Evolutionary conservation across 2,329 filamentous ascomycete genomes (phyloP).

Genomic region (Mycosphaerella sp.): DNA sequence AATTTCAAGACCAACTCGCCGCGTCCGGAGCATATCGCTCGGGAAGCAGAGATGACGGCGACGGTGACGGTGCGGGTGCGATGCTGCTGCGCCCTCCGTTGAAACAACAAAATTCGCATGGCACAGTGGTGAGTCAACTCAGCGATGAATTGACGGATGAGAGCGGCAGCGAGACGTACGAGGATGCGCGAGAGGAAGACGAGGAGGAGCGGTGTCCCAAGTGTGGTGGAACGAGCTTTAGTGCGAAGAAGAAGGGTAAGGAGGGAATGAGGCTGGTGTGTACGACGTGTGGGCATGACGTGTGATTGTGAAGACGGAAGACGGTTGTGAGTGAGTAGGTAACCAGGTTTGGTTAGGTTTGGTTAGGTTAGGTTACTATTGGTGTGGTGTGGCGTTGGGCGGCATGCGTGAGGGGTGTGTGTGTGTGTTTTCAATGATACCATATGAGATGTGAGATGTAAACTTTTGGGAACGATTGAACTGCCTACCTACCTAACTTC

Average conservation of each 20-base stretch:
- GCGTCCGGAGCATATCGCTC: neutral
- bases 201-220: slow-evolving; percentile 41
- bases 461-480: no score
- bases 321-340: no score
- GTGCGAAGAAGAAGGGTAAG: slow-evolving; percentile 51
- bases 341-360: no score
- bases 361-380: neutral
- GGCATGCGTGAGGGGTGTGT: neutral
- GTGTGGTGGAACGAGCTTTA: slow-evolving; percentile 58
- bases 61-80: neutral
- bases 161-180: slow-evolving; percentile 31
- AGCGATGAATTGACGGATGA: slow-evolving; percentile 49
- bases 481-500: no score
- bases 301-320: neutral
- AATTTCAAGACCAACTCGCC: slow-evolving; percentile 9
- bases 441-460: no score
- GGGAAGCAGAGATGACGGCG: neutral
- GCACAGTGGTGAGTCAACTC: slow-evolving; percentile 49
- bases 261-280: slow-evolving; percentile 50
- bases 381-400: neutral
- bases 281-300: neutral
- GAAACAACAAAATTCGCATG: slow-evolving; percentile 27
- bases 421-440: neutral
- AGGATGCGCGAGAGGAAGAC: slow-evolving; percentile 37
- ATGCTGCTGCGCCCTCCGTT: slow-evolving; percentile 22